Evolutionary conservation across 2,329 filamentous ascomycete genomes (phyloP), one percentile per base, ranked within the genome.

Genomic region (Fusarium sp.): DNA sequence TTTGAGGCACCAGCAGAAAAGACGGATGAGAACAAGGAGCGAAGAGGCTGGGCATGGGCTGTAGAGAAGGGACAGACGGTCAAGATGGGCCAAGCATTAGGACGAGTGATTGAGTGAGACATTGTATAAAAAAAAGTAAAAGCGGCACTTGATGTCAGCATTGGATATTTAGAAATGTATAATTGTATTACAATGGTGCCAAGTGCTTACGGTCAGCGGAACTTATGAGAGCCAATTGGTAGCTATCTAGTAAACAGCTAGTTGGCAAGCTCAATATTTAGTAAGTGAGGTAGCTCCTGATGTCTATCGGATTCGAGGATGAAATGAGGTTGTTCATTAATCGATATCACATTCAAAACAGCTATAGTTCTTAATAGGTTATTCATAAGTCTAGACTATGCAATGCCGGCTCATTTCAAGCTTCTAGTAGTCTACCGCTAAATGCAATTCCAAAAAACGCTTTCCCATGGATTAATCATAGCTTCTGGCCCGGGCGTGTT

Each of bases 11-110:
- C 97, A 1, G 74, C 91, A 2, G 91, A 89, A 82, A 87, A 86
- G 66, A 84, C 83, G 9, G 85, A 85, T 35, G 87, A 85, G 22
- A 87, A 86, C 1, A 85, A 88, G 61, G 85, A 88, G 63, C 90
- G 87, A 67, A 90, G 89, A 15, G 95, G 95, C 0, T 98, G 95
- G 90, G 90, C 88, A 70, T 99, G 97, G 96, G 88, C 87, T 32
- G 93, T 98, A 58, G 90, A 96, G 80, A 95, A 95, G 83, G 97
- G 96, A 1, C 93, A 96, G 85, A 93, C 88, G 78, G 90, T 99
- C 70, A 95, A 95, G 85, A 93, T 98, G 85, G 97, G 97, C 4
- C 89, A 99, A 85, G 91, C 93, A 9, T 82, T 99, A 68, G 97
- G 96, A 1, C 91, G 89, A 79, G 92, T 98, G 12, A 87, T 90